phyloP scores from a whole-genome alignment of 2,329 filamentous ascomycete species.

The Fusarium graminum region DNA sequence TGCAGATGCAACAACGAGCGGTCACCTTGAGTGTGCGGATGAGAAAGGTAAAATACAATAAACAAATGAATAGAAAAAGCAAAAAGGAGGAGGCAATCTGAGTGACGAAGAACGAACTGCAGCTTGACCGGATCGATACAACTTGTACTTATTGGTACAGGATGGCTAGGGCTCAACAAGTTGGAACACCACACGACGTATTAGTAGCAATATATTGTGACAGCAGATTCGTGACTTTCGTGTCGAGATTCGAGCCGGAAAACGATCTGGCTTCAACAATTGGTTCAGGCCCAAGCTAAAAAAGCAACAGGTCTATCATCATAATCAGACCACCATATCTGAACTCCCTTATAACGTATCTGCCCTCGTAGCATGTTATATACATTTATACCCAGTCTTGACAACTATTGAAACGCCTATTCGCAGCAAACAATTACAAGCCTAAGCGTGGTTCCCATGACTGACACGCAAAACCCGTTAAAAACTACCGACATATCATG shows the following conservation, averaged over 20 bases:
- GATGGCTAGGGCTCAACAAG: neutral
- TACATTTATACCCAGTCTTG: slow-evolving; percentile 23
- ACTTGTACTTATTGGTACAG: neutral
- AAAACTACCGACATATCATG: slow-evolving; percentile 24
- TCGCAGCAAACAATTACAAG: neutral
- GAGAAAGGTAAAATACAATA: neutral
- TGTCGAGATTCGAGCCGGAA: neutral
- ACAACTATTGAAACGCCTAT: slow-evolving; percentile 7
- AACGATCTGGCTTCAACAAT: slow-evolving; percentile 13
- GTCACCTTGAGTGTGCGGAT: slow-evolving; percentile 2
- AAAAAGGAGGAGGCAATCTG: neutral
- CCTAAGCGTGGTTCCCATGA: slow-evolving; percentile 3
- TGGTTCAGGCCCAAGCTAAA: neutral
- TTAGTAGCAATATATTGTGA: neutral
- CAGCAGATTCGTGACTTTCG: slow-evolving; percentile 1
- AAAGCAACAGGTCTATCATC: neutral
- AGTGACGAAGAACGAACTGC: neutral
- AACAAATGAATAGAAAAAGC: neutral
- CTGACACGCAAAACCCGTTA: slow-evolving; percentile 6
- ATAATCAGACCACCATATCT: slow-evolving; percentile 25
- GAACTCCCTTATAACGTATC: slow-evolving; percentile 3
- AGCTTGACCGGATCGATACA: neutral
- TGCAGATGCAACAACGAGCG: slow-evolving; percentile 13
- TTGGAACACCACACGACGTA: neutral
- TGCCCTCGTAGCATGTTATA: slow-evolving; percentile 10